These are phyloP conservation scores for Cryphonectria carpinicola DNA, from an alignment of 2,329 filamentous ascomycete species.

Conservation along the genomic window DNA sequence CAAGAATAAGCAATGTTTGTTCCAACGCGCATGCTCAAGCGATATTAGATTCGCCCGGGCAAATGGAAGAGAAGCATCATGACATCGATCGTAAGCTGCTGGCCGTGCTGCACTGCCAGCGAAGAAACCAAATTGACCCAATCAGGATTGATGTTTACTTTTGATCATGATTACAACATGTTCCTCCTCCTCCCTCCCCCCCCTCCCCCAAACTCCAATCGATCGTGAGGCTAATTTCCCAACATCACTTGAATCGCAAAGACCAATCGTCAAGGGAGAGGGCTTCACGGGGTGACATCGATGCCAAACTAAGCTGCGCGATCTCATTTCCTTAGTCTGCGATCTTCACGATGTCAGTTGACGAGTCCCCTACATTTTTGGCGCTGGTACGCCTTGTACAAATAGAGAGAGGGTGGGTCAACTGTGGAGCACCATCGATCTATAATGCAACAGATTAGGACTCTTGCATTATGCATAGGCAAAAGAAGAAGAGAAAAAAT, in stretches of 20 bases:
- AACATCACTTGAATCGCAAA: not conserved
- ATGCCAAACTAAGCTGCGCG: not conserved
- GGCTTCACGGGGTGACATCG: not conserved
- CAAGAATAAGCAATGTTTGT: not conserved
- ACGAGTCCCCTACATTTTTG: not conserved
- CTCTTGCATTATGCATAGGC: not conserved
- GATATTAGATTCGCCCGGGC: not conserved
- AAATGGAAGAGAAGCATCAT: not conserved
- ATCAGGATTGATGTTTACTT: not conserved
- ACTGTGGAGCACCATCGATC: not conserved
- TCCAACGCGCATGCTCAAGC: not conserved
- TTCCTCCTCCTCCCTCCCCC: too few relatives aligned
- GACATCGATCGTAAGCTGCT: not conserved
- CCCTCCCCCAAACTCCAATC: not conserved
- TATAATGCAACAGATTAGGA: not conserved
- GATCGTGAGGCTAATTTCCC: not conserved
- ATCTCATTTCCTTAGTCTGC: not conserved
- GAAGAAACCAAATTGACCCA: not conserved
- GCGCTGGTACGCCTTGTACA: not conserved
- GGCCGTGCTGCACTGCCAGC: not conserved
- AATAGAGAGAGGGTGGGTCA: not conserved
- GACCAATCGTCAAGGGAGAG: not conserved
- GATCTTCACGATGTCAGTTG: not conserved
- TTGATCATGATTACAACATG: not conserved
- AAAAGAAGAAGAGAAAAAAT: not conserved